Evolutionary conservation across 2,329 filamentous ascomycete genomes (phyloP), one percentile per base, ranked within the genome.

Genomic region (Alternaria triticimaculans): DNA sequence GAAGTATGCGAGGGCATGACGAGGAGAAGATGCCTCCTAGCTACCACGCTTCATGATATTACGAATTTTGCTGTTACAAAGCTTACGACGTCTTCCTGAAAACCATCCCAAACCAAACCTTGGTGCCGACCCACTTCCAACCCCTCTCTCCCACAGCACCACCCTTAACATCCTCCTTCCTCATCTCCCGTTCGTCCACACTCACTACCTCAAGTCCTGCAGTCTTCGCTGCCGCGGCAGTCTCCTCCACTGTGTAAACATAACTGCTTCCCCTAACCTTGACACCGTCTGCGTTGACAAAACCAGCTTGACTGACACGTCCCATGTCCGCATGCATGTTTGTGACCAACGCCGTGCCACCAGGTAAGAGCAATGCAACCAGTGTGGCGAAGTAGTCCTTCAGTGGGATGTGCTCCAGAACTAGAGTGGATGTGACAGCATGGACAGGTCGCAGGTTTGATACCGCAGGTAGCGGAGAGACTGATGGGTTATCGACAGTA

Each of bases 291-390:
- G 76, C 78, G 7, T 88, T 86, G 12, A 87, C 81, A 70, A 91
- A 91, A 0, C 89, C 89, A 0, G 89, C 89, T 71, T 89, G 87
- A 25, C 84, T 86, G 15, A 84, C 81, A 14, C 66, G 65, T 1
- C 88, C 88, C 88, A 91, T 90, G 4, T 90, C 86, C 2, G 83
- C 77, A 73, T 91, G 89, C 89, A 91, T 91, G 70, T 90, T 91
- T 1, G 88, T 90, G n/a, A 91, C 71, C 10, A 90, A 79, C 6
- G 89, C 78, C 51, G 84, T 76, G 0, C 85, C 88, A 0, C 83
- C 83, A 0, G 80, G 78, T 3, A 67, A 69, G 6, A 82, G 77
- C 15, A 90, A 75, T 1, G 70, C 67, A 1, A 80, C 70, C 0
- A 84, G 81, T 0, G 84, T 83, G 3, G 68, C 55, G 75, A 91